Percentiles rank a stretch among this genome's conserved stretches.
Conservation (phyloP, 371 early-diverging fungal genomes). For the Mucor saturninus region DNA sequence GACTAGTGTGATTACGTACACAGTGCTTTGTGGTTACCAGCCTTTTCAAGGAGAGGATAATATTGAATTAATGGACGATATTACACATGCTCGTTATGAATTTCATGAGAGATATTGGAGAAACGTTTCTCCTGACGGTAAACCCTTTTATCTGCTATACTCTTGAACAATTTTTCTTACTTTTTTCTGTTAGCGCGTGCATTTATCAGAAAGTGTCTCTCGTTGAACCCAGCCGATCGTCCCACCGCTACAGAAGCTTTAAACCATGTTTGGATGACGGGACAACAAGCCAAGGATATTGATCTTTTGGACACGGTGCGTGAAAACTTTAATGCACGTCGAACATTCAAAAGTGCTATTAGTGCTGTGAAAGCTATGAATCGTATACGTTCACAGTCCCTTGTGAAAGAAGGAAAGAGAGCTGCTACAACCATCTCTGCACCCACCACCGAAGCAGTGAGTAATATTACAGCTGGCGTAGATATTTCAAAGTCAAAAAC, state of each 20-base stretch:
- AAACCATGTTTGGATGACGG: slow-evolving; percentile 81
- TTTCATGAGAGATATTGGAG: slow-evolving; percentile 83
- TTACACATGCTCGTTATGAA: slow-evolving; percentile 67
- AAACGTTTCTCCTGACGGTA: slow-evolving; percentile 72
- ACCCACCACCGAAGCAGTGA: no score
- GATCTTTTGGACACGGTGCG: slow-evolving; percentile 71
- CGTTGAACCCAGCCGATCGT: slow-evolving; percentile 71
- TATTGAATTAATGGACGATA: slow-evolving; percentile 60
- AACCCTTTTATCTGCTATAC: neutral
- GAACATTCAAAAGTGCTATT: slow-evolving; percentile 35
- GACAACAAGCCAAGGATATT: slow-evolving; percentile 47
- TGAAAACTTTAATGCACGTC: slow-evolving; percentile 55
- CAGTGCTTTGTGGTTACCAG: slow-evolving; percentile 71
- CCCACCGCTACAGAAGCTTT: slow-evolving; percentile 83
- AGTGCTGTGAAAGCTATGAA: slow-evolving; percentile 35
- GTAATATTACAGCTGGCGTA: no score
- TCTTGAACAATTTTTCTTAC: no score
- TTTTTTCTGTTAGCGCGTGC: slow-evolving; percentile 71
- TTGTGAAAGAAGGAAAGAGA: neutral
- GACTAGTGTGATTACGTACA: slow-evolving; percentile 67
- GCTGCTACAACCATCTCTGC: no score
- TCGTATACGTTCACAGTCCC: slow-evolving; percentile 16
- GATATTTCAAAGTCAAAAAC: no score
- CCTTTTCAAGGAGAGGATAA: slow-evolving; percentile 74
- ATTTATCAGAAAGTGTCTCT: slow-evolving; percentile 79